Conservation (phyloP, 2,329 filamentous ascomycete genomes). For the Neopestalotiopsis rosae region DNA sequence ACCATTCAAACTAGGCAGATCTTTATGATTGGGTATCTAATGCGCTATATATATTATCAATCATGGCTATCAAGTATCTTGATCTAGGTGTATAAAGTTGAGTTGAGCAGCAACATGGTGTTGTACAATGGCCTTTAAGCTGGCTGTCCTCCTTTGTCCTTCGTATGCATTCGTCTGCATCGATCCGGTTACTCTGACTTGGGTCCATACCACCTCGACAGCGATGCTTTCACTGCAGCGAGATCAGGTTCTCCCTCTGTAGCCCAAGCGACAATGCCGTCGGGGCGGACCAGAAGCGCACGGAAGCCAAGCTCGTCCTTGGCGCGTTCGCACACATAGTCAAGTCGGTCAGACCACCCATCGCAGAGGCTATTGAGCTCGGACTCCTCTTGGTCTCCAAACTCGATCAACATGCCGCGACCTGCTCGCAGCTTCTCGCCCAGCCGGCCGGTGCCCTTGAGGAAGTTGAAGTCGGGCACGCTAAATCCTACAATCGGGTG, state of each 20-base stretch:
- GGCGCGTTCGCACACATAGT: constrained; percentile 26
- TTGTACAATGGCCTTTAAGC: not conserved
- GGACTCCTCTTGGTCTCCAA: constrained; percentile 17
- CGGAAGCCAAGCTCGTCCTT: constrained; percentile 31
- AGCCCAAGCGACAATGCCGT: constrained; percentile 40
- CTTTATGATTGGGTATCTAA: not conserved
- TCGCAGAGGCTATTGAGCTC: constrained; percentile 18
- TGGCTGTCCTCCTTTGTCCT: not conserved
- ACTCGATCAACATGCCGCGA: constrained; percentile 34
- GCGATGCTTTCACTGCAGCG: constrained; percentile 22
- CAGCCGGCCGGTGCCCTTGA: constrained; percentile 28
- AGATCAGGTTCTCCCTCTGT: constrained; percentile 27
- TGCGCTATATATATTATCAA: not conserved
- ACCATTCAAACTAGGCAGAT: not conserved
- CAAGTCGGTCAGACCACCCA: constrained; percentile 20
- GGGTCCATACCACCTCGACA: constrained; percentile 25
- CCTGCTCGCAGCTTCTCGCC: constrained; percentile 35
- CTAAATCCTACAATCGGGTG: constrained; percentile 41
- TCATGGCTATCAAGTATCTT: not conserved
- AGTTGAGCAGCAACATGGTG: not conserved
- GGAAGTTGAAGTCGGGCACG: constrained; percentile 40
- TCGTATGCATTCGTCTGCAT: not conserved
- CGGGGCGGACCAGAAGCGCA: constrained; percentile 36
- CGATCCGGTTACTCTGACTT: not conserved
- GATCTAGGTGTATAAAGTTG: not conserved